Base-by-base conservation (phyloP, 2,329 filamentous ascomycete species). In the Exophiala bonariae region DNA sequence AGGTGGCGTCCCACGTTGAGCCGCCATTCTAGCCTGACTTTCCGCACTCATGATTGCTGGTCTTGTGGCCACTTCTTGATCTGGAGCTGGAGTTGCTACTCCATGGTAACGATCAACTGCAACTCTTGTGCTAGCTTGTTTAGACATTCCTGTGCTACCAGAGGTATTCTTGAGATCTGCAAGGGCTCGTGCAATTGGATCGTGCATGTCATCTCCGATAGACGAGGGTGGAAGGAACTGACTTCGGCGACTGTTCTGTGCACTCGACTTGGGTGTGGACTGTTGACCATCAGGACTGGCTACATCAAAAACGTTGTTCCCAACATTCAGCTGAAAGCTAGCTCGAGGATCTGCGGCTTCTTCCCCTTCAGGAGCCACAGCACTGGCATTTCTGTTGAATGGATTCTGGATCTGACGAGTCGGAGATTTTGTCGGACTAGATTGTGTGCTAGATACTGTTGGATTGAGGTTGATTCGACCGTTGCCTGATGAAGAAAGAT, bases 21-120 rank as follows among this genome's bases (percentile, higher is more conserved):
- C 81, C 8, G 82, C 77, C 30, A 76, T 75, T 17, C 78, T 63
- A 6, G 75, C 76, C 1, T 81, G 46, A 42, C 48, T 54, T 30
- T 57, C 54, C 10, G 54, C 55, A 30, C 52, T 58, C 19, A 59
- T 46, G 9, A 56, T 36, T 11, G 47, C 46, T 23, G 59, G 58
- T 40, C 57, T 45, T 16, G 46, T 47, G 14, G 69, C 65, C 13
- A 67, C 68, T 18, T 48, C 63, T 58, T 51, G 63, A 43, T 62
- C 64, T 50, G 72, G 86, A 5, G 79, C 83, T 4, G 93, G 92
- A 2, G 92, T 96, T 10, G 87, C 75, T 53, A 99, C 85, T n/a
- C 93, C 92, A 63, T 95, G 89, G 68, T 96, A 96, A 51, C 88
- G 84, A 66, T 99, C 95, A 14, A 91, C 93, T n/a, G 93, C 95